Conservation (phyloP, 2,329 filamentous ascomycete genomes). For the Chaetomium olivaceum region DNA sequence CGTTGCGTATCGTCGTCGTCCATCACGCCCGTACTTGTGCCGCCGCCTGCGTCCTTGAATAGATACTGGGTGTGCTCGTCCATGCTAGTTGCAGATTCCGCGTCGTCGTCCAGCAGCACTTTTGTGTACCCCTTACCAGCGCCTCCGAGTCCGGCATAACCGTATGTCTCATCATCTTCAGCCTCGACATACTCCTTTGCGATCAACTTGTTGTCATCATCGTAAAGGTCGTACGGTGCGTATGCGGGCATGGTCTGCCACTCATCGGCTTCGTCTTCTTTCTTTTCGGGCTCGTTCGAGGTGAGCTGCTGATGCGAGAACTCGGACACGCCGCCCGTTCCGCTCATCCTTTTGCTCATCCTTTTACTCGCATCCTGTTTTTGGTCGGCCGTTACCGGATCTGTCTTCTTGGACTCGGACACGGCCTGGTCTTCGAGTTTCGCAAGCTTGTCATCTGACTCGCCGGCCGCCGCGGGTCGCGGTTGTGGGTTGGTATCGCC, state of each 20-base stretch:
- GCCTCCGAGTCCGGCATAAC: constrained; percentile 77
- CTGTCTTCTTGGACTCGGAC: constrained; percentile 28
- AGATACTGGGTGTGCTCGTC: constrained; percentile 97
- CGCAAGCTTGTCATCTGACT: constrained; percentile 25
- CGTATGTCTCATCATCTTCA: constrained; percentile 66
- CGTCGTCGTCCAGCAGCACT: constrained; percentile 93
- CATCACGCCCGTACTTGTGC: constrained; percentile 50
- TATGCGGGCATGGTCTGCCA: constrained; percentile 97
- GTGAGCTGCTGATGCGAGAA: constrained; percentile 87
- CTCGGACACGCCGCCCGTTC: constrained; percentile 63
- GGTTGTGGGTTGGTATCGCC: neutral
- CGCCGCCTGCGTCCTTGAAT: constrained; percentile 70
- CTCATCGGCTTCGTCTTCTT: constrained; percentile 62
- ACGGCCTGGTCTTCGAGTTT: constrained; percentile 30
- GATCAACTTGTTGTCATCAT: constrained; percentile 86
- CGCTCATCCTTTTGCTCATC: constrained; percentile 32
- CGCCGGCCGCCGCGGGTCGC: neutral
- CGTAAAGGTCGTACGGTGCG: constrained; percentile 91
- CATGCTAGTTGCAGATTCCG: constrained; percentile 89
- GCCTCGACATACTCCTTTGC: constrained; percentile 75
- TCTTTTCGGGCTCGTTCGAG: constrained; percentile 55
- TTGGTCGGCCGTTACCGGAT: constrained; percentile 34
- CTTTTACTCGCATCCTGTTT: constrained; percentile 42
- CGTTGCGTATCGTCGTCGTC: constrained; percentile 79
- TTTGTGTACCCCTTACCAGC: constrained; percentile 94